These are phyloP conservation scores for Globisporangium ultimum DNA, from an alignment of 352 stramenopile genomes.

Conservation along the genomic window DNA sequence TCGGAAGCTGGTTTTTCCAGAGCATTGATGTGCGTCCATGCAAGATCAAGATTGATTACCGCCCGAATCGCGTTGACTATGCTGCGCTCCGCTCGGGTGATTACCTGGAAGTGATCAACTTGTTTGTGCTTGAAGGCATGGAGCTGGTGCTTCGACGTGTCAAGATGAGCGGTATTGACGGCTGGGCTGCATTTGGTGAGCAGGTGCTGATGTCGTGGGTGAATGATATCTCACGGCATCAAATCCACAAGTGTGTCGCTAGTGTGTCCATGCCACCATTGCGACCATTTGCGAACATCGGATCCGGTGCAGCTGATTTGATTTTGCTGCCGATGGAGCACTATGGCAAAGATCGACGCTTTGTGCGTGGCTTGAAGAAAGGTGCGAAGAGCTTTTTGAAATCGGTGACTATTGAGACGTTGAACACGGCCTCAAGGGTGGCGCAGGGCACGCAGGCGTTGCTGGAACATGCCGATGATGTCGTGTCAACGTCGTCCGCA, in stretches of 20 bases:
- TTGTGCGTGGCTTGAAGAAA: conserved; percentile 85
- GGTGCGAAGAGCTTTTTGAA: conserved; percentile 86
- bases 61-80: conserved; percentile 85
- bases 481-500: conserved; percentile 63
- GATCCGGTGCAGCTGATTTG: conserved; percentile 76
- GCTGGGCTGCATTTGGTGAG: conserved; percentile 68
- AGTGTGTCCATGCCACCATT: conserved; percentile 86
- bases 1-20: conserved; percentile 84
- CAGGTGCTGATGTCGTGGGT: conserved; percentile 84
- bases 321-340: conserved; percentile 86
- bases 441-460: conserved; percentile 79
- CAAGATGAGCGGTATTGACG: conserved; percentile 78
- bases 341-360: conserved; percentile 73
- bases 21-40: conserved; percentile 83
- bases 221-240: conserved; percentile 83
- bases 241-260: conserved; percentile 88
- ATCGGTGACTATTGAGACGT: conserved; percentile 84
- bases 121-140: conserved; percentile 88
- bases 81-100: conserved; percentile 75
- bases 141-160: conserved; percentile 82
- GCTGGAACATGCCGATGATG: conserved; percentile 79
- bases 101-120: conserved; percentile 88
- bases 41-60: conserved; percentile 91
- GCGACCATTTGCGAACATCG: conserved; percentile 85
- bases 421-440: conserved; percentile 83